Percentiles rank a stretch among this genome's conserved stretches.
Evolutionary conservation across 139 green algal species (phyloP).

Genomic region (Picochlorum sp.): DNA sequence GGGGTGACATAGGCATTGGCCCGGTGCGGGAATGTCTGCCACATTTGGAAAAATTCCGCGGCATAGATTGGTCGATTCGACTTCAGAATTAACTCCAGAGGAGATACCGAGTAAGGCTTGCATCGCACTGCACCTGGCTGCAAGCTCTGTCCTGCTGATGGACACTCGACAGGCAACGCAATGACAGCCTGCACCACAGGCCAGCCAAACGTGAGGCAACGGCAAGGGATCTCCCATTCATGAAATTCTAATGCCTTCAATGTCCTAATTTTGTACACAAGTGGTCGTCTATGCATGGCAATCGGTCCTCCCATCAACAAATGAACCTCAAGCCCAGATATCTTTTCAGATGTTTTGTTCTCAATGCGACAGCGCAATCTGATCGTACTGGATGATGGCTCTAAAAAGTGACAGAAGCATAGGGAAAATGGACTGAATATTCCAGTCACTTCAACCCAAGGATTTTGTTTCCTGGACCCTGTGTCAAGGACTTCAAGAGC

Average conservation of each 20-base stretch:
- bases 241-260: conserved; percentile 6
- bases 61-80: conserved; percentile 13
- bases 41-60: conserved; percentile 32
- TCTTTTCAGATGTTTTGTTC: conserved; percentile 23
- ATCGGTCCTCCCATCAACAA: conserved; percentile 21
- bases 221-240: conserved; percentile 16
- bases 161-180: conserved; percentile 13
- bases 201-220: conserved; percentile 24
- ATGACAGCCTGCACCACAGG: conserved; percentile 20
- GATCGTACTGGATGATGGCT: conserved; percentile 10
- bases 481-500: too few relatives aligned
- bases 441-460: conserved; percentile 13
- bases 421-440: conserved; percentile 16
- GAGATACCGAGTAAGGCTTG: conserved; percentile 5
- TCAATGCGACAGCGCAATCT: conserved; percentile 15
- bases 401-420: conserved; percentile 12
- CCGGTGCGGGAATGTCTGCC: conserved; percentile 25
- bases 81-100: conserved; percentile 17
- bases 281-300: conserved; percentile 15
- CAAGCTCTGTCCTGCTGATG: neutral
- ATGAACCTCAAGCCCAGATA: conserved; percentile 24
- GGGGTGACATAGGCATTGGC: conserved; percentile 3
- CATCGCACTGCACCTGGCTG: neutral
- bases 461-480: too few relatives aligned
- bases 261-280: conserved; percentile 16